These are phyloP conservation scores for Picocystis salinarum DNA, from an alignment of 139 green algal species.

Conservation along the genomic window DNA sequence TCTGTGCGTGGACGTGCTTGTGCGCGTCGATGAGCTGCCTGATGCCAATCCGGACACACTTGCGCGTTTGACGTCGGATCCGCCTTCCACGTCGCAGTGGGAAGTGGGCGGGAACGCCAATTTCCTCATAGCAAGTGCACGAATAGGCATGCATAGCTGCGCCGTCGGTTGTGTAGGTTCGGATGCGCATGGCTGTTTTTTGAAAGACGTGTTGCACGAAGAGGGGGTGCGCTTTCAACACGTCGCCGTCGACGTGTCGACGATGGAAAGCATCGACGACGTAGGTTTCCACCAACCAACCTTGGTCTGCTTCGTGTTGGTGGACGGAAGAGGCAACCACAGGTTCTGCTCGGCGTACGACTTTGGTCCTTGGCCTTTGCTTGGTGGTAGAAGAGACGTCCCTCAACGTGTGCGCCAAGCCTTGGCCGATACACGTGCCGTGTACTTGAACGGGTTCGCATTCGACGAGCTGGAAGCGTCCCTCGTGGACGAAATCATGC, in stretches of 20 bases:
- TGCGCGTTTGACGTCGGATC: conserved; percentile 2
- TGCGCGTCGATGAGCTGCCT: conserved; percentile 30
- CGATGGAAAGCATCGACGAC: too few relatives aligned
- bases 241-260: too few relatives aligned
- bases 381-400: conserved; percentile 26
- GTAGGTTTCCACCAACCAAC: too few relatives aligned
- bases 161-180: conserved; percentile 52
- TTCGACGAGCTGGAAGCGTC: conserved; percentile 74
- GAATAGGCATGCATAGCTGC: conserved; percentile 50
- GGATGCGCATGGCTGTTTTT: conserved; percentile 65
- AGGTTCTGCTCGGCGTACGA: conserved; percentile 2
- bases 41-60: conserved; percentile 11
- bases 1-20: conserved; percentile 67
- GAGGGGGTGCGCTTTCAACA: conserved; percentile 25
- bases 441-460: conserved; percentile 71
- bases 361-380: conserved; percentile 61
- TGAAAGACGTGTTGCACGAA: conserved; percentile 33
- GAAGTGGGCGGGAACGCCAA: conserved; percentile 77
- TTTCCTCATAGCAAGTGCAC: conserved; percentile 68
- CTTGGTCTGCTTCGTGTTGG: conserved; percentile 23
- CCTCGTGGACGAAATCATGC: not conserved
- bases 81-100: too few relatives aligned
- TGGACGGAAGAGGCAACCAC: not conserved
- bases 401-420: not conserved
- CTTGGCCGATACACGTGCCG: conserved; percentile 13